Base-by-base conservation (phyloP, 306 rosid genomes). In the Ziziphus jujuba region DNA sequence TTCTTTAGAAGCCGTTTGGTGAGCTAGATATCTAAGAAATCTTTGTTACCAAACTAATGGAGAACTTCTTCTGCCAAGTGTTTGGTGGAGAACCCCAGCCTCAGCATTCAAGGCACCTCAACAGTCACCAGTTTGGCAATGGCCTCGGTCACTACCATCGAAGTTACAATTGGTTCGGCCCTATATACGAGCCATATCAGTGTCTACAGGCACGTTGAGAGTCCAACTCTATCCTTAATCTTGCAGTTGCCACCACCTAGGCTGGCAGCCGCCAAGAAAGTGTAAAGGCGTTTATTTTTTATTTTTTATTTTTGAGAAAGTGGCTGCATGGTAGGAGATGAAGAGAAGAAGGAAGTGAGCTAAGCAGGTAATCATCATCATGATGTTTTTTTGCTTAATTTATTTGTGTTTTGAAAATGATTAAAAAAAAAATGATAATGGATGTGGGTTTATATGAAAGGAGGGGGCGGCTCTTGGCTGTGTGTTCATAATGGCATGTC, bases 21-120 rank as follows among this genome's bases (percentile, higher is more conserved):
- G n/a, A n/a, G n/a, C n/a, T n/a, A 84, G 50, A 89, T 71, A 56
- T 89, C 90, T 13, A 69, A 63, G 85, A 87, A 89, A 70, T 89
- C 92, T 24, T 72, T 3, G 38, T 87, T 74, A 50, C 76, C 80
- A 0, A 9, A 75, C 16, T 77, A 81, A 73, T 82, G 84, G 4
- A 87, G 63, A 1, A 82, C 75, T 8, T 69, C 69, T 77, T 89
- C 96, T 0, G 84, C 82, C 0, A 87, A 1, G 96, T 87, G 76
- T 80, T 68, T 0, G 89, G 92, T 0, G 92, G 65, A 6, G 45
- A 0, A 1, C 92, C 92, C 25, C 20, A 57, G 0, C 65, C 72
- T 21, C 70, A 17, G 63, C 90, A 87, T 7, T 22, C 40, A 0
- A 84, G 84, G 62, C 66, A 0, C 83, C 87, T 0, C 71, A 70